These are phyloP conservation scores for Tremella yokohamensis DNA, from an alignment of 768 basidiomycete species.

Conservation along the genomic window DNA sequence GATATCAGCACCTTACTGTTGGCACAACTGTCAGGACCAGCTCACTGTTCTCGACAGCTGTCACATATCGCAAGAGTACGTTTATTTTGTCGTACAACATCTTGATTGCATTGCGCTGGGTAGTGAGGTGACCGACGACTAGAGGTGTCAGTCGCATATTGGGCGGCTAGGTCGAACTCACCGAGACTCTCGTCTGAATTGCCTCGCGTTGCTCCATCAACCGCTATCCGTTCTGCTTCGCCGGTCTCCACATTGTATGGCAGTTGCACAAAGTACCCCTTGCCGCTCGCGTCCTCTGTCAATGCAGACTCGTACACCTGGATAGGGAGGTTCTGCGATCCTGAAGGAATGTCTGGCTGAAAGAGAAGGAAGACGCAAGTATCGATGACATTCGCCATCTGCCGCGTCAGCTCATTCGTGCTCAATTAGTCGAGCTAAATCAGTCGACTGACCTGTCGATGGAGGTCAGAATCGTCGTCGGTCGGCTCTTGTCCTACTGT, in stretches of 20 bases:
- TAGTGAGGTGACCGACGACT: conserved; percentile 88
- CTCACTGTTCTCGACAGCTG: conserved; percentile 69
- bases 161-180: conserved; percentile 53
- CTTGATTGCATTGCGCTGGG: conserved; percentile 89
- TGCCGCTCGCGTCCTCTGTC: conserved; percentile 56
- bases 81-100: conserved; percentile 92
- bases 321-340: conserved; percentile 73
- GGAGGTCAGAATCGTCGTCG: conserved; percentile 70
- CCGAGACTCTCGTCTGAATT: conserved; percentile 65
- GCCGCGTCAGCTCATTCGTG: neutral
- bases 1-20: conserved; percentile 9
- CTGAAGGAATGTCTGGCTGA: conserved; percentile 52
- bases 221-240: conserved; percentile 96
- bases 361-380: conserved; percentile 80
- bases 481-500: conserved; percentile 74
- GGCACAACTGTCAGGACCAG: neutral
- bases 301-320: conserved; percentile 90
- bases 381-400: conserved; percentile 83
- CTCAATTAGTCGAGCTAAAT: too few species aligned
- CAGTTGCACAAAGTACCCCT: conserved; percentile 75
- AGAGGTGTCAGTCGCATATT: conserved; percentile 3
- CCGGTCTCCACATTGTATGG: conserved; percentile 90
- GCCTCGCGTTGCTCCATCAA: conserved; percentile 88
- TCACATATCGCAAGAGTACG: conserved; percentile 80
- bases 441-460: conserved; percentile 66